A percentile compares a stretch with the other conserved stretches of the same genome.
Conservation (phyloP, 73 alveolate species). For the Stentor coeruleus region DNA sequence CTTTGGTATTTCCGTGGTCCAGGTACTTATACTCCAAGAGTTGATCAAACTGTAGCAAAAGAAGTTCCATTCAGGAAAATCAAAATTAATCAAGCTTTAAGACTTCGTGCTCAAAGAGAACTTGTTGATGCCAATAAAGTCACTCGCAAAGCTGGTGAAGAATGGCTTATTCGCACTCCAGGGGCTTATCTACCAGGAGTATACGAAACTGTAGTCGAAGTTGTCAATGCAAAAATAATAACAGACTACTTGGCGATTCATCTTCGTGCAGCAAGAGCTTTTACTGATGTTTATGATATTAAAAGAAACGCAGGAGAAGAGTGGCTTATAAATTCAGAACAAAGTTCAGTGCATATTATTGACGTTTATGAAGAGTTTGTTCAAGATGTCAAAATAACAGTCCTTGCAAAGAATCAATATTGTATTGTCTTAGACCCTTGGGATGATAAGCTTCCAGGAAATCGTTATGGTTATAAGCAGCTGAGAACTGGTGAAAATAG, state of each 20-base stretch:
- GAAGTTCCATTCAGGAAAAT: constrained; percentile 35
- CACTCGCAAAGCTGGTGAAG: constrained; percentile 67
- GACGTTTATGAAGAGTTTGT: constrained; percentile 68
- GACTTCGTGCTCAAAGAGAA: constrained; percentile 47
- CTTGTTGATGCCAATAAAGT: constrained; percentile 39
- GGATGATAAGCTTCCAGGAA: constrained; percentile 47
- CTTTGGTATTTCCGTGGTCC: constrained; percentile 74
- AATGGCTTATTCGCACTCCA: constrained; percentile 67
- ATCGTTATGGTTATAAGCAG: constrained; percentile 56
- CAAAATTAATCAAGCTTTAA: constrained; percentile 53
- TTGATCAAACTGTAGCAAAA: constrained; percentile 55
- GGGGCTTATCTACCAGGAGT: constrained; percentile 69
- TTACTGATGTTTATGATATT: constrained; percentile 64
- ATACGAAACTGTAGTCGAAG: constrained; percentile 54
- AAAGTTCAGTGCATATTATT: constrained; percentile 53
- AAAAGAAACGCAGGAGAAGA: constrained; percentile 83
- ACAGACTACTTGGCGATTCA: constrained; percentile 55
- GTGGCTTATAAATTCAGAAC: constrained; percentile 63
- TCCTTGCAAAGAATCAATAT: constrained; percentile 61
- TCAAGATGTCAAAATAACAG: constrained; percentile 42
- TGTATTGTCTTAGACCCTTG: constrained; percentile 70
- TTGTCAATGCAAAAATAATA: constrained; percentile 51
- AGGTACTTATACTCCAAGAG: constrained; percentile 66
- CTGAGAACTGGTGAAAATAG: constrained; percentile 58
- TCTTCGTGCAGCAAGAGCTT: constrained; percentile 59